Conservation (phyloP, 768 basidiomycete genomes). For the Tubosaeta brunneosetosa region DNA sequence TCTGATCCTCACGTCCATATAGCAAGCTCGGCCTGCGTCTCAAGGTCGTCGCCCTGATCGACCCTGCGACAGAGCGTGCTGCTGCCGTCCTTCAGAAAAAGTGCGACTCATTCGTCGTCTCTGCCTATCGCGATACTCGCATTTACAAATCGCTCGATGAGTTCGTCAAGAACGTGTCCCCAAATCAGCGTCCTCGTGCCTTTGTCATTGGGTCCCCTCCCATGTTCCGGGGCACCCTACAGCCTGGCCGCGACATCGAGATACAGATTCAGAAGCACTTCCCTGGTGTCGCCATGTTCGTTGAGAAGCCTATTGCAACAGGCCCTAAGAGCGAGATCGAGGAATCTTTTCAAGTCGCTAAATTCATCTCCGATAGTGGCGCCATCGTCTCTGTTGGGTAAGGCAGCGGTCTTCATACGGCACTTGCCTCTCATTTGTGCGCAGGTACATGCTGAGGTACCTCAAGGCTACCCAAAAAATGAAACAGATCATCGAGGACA, state of each 20-base stretch:
- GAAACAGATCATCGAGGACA: conserved; percentile 93
- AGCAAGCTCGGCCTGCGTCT: conserved; percentile 95
- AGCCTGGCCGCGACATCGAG: conserved; percentile 80
- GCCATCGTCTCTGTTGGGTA: conserved; percentile 89
- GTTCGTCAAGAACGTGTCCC: conserved; percentile 65
- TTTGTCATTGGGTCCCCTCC: conserved; percentile 91
- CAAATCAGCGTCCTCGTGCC: conserved; percentile 67
- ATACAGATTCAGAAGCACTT: conserved; percentile 81
- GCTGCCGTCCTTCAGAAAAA: conserved; percentile 80
- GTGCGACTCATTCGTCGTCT: conserved; percentile 87
- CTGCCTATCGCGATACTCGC: conserved; percentile 87
- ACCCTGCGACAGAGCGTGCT: conserved; percentile 83
- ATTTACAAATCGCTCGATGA: conserved; percentile 83
- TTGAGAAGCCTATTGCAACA: conserved; percentile 91
- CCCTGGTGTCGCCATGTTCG: conserved; percentile 83
- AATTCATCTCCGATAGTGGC: conserved; percentile 60
- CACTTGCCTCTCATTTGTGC: background rate
- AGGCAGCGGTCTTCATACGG: conserved; percentile 19
- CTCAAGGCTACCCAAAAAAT: conserved; percentile 92
- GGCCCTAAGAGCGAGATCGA: conserved; percentile 65
- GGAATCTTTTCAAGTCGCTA: conserved; percentile 67
- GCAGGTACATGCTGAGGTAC: conserved; percentile 90
- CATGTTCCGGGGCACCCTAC: conserved; percentile 79
- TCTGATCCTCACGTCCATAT: conserved; percentile 10
- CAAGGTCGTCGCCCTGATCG: conserved; percentile 92